Evolutionary conservation across 495 filamentous ascomycete genomes (phyloP).

Genomic region (Baudoinia panamericana): DNA sequence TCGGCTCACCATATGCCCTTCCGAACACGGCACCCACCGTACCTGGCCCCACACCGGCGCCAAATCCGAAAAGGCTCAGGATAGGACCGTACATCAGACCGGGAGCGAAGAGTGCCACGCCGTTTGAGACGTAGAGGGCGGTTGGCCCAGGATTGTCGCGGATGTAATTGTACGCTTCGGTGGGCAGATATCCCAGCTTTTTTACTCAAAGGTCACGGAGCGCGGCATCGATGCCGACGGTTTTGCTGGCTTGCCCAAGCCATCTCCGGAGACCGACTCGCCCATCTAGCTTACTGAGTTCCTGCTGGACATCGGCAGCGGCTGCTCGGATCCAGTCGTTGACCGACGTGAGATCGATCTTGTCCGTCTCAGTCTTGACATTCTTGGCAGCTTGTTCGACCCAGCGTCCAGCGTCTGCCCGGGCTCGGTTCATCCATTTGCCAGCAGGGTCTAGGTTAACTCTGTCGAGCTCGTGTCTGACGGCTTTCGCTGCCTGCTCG

Average conservation of each 20-base stretch:
- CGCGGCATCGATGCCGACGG: neutral
- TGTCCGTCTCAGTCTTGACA: neutral
- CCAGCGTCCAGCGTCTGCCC: neutral
- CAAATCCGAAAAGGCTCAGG: neutral
- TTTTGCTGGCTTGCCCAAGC: slow-evolving; percentile 1
- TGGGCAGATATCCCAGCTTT: slow-evolving; percentile 4
- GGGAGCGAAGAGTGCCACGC: slow-evolving; percentile 2
- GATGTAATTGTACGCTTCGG: slow-evolving; percentile 1
- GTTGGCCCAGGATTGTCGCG: slow-evolving; percentile 1
- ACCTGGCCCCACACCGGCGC: neutral
- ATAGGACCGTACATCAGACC: neutral
- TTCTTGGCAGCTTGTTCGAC: neutral
- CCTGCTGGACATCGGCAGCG: neutral
- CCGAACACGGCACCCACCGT: too few relatives aligned
- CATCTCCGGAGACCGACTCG: neutral
- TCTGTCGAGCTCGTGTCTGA: slow-evolving; percentile 2
- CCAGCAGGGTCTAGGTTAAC: slow-evolving; percentile 1
- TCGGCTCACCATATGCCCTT: too few relatives aligned
- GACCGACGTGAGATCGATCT: neutral
- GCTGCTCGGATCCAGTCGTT: slow-evolving; percentile 1
- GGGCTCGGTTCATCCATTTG: neutral
- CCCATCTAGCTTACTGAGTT: neutral
- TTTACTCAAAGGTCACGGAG: neutral
- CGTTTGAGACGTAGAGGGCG: neutral
- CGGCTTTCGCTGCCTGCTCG: slow-evolving; percentile 1